Evolutionary conservation across 495 filamentous ascomycete species (phyloP).

Genomic region (Neurospora pannonica): DNA sequence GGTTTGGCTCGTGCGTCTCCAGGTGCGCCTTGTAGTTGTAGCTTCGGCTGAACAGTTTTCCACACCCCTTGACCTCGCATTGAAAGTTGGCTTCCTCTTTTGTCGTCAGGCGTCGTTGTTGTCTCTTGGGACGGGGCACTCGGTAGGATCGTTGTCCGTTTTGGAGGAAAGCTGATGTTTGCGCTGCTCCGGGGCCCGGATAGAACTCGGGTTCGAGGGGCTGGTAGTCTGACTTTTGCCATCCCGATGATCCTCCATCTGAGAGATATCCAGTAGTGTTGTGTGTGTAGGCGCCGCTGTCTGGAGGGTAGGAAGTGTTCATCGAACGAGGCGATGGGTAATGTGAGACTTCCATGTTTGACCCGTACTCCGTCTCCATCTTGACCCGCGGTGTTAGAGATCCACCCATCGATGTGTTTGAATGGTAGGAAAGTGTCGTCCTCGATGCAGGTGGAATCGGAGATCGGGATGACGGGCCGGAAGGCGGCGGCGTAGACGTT

Average conservation of each 20-base stretch:
- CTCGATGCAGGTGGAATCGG: slow-evolving; percentile 23
- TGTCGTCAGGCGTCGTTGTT: slow-evolving; percentile 52
- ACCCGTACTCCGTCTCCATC: slow-evolving; percentile 39
- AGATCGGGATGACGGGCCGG: slow-evolving; percentile 33
- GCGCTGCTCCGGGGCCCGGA: slow-evolving; percentile 16
- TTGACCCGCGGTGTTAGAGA: slow-evolving; percentile 40
- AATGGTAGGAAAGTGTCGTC: slow-evolving; percentile 26
- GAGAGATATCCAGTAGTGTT: slow-evolving; percentile 38
- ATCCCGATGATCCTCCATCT: slow-evolving; percentile 36
- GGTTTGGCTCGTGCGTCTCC: slow-evolving; percentile 76
- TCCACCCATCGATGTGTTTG: slow-evolving; percentile 22
- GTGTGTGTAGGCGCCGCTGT: slow-evolving; percentile 27
- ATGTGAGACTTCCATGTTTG: slow-evolving; percentile 33
- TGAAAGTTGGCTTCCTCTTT: slow-evolving; percentile 66
- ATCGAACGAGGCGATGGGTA: slow-evolving; percentile 39
- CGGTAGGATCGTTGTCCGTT: slow-evolving; percentile 28
- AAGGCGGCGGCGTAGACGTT: slow-evolving; percentile 32
- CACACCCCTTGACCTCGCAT: slow-evolving; percentile 63
- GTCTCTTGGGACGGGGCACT: slow-evolving; percentile 30
- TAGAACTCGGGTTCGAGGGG: slow-evolving; percentile 34
- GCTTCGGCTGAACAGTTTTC: slow-evolving; percentile 70
- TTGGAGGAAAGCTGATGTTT: slow-evolving; percentile 17
- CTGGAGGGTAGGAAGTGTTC: slow-evolving; percentile 29
- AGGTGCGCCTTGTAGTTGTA: slow-evolving; percentile 90
- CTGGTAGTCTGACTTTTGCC: slow-evolving; percentile 40